phyloP scores from a whole-genome alignment of 345 rosid species.

The Eucalyptus viminalis region DNA sequence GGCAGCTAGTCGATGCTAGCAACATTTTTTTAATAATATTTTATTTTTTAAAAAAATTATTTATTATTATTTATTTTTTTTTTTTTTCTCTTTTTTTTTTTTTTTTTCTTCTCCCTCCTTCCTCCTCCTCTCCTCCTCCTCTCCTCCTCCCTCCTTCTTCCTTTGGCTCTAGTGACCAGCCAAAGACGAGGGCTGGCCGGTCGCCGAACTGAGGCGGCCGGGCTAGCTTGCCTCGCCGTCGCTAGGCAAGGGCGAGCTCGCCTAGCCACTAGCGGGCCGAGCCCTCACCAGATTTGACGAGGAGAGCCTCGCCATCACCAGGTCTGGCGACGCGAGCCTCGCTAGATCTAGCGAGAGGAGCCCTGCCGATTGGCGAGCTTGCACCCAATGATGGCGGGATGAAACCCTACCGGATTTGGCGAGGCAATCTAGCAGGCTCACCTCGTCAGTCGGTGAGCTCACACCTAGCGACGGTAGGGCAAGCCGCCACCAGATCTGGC shows the following conservation, averaged over 20 bases:
- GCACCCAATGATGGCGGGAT: accelerated
- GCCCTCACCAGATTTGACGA: accelerated
- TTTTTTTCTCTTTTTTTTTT: accelerated
- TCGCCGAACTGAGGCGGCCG: accelerated
- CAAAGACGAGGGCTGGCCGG: accelerated
- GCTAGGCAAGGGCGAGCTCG: accelerated
- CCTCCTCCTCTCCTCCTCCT: too few relatives aligned
- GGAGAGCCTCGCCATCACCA: accelerated
- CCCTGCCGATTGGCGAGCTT: accelerated
- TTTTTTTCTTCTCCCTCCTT: too few relatives aligned
- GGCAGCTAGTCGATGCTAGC: accelerated
- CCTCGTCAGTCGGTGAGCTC: accelerated
- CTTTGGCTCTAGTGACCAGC: accelerated
- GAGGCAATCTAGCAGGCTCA: accelerated
- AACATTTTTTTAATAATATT: too few relatives aligned
- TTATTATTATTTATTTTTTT: too few relatives aligned
- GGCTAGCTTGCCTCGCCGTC: too few relatives aligned
- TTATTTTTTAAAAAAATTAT: too few relatives aligned
- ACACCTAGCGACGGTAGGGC: accelerated
- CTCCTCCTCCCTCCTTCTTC: too few relatives aligned
- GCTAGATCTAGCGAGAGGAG: too few relatives aligned
- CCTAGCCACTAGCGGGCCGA: accelerated
- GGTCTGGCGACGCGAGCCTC: too few relatives aligned
- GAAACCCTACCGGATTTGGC: accelerated
- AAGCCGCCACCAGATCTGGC: accelerated